Conservation (phyloP, 306 rosid species). For the Glycine tomentella region DNA sequence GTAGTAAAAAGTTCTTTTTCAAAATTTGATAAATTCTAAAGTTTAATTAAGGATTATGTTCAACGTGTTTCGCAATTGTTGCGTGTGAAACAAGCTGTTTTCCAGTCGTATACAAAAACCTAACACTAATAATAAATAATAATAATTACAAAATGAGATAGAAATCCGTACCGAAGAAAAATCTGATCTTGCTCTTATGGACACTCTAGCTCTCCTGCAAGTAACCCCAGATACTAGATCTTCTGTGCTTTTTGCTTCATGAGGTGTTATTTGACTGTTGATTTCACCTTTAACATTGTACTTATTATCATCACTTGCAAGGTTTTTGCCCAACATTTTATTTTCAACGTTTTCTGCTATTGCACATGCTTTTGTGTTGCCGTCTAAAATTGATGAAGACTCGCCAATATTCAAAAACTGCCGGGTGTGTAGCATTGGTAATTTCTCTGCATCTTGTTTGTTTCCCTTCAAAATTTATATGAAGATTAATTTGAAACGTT, state of each 20-base stretch:
- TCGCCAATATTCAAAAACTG: constrained; percentile 49
- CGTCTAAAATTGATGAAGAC: constrained; percentile 16
- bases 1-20: too few species aligned
- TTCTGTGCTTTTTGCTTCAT: constrained; percentile 36
- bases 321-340: constrained; percentile 23
- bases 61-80: too few species aligned
- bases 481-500: not conserved
- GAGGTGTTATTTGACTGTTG: constrained; percentile 37
- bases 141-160: not conserved
- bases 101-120: not conserved
- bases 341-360: not conserved
- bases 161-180: constrained; percentile 49
- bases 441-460: constrained; percentile 23
- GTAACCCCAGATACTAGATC: constrained; percentile 33
- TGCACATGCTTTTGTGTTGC: constrained; percentile 35
- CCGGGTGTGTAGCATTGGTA: constrained; percentile 20
- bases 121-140: not conserved
- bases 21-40: too few species aligned
- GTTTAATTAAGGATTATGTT: too few species aligned
- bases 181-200: constrained; percentile 58
- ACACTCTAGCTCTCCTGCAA: constrained; percentile 56
- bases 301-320: not conserved
- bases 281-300: constrained; percentile 27
- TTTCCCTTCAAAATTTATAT: constrained; percentile 38
- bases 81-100: not conserved